These are phyloP conservation scores for Volvariella volvacea DNA, from an alignment of 1,284 basidiomycete genomes.

Conservation along the genomic window DNA sequence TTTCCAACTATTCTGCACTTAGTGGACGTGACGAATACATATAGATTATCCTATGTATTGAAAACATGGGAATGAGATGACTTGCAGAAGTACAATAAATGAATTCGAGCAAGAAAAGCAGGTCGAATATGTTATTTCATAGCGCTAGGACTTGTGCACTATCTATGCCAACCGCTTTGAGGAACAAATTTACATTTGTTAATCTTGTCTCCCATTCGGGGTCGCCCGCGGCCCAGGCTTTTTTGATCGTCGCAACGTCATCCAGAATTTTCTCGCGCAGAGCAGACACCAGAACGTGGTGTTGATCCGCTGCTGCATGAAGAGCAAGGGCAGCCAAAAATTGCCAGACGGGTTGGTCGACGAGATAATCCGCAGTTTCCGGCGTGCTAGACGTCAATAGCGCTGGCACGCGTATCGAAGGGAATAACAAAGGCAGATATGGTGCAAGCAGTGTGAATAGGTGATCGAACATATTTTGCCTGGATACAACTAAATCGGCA, in stretches of 20 bases:
- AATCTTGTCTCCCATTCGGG: constrained; percentile 63
- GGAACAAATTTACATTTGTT: constrained; percentile 80
- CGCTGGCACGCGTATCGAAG: constrained; percentile 72
- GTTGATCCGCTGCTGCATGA: constrained; percentile 78
- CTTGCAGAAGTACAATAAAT: constrained; percentile 8
- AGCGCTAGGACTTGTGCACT: constrained; percentile 47
- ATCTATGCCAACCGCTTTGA: constrained; percentile 81
- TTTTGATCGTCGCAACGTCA: constrained; percentile 73
- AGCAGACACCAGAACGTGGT: constrained; percentile 80
- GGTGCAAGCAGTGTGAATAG: constrained; percentile 77
- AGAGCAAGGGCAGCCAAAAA: constrained; percentile 87
- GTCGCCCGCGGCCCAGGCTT: constrained; percentile 66
- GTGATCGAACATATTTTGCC: constrained; percentile 81
- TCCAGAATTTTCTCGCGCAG: constrained; percentile 91
- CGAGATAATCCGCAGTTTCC: constrained; percentile 47
- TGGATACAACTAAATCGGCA: constrained; percentile 20
- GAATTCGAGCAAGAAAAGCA: constrained; percentile 2
- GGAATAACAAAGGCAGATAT: constrained; percentile 79
- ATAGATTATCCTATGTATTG: constrained; percentile 1
- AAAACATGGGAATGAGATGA: constrained; percentile 6
- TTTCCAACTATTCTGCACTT: constrained; percentile 17
- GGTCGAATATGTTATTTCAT: no score
- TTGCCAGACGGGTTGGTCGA: constrained; percentile 91
- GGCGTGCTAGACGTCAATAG: constrained; percentile 25
- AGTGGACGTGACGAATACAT: no score